phyloP scores from a whole-genome alignment of 805 yeast genomes.

The Schizosaccharomyces pombe region DNA sequence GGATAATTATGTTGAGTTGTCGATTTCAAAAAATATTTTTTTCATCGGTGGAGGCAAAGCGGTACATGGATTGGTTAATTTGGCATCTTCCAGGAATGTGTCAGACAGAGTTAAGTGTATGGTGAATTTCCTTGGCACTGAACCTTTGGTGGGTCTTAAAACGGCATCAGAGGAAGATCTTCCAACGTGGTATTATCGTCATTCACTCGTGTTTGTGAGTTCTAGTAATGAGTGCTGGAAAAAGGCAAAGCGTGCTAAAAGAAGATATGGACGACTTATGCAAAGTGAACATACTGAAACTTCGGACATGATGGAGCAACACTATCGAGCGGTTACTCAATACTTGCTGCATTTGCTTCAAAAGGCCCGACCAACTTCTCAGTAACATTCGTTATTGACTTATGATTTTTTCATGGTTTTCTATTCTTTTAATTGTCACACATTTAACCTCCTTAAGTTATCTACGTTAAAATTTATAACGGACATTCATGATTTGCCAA shows the following conservation, averaged over 20 bases:
- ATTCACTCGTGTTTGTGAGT: constrained; percentile 6
- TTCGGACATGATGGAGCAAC: not conserved
- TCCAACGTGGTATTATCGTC: constrained; percentile 58
- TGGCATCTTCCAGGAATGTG: constrained; percentile 57
- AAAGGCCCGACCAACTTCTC: too few relatives aligned
- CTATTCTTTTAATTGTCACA: too few relatives aligned
- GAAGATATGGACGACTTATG: not conserved
- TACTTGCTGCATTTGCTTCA: not conserved
- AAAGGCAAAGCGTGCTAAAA: not conserved
- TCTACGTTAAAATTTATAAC: too few relatives aligned
- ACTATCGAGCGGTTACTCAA: not conserved
- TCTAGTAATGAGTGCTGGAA: not conserved
- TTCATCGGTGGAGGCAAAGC: constrained; percentile 81
- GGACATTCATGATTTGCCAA: too few relatives aligned
- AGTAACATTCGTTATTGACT: too few relatives aligned
- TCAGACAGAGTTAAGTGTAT: constrained; percentile 34
- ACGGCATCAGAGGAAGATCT: constrained; percentile 71
- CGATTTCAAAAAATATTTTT: constrained; percentile 44
- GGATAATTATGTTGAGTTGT: constrained; percentile 73
- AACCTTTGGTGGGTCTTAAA: constrained; percentile 47
- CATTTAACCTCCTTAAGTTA: too few relatives aligned
- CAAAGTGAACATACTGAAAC: not conserved
- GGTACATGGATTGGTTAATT: constrained; percentile 62
- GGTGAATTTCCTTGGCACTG: constrained; percentile 40
- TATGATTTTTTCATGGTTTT: too few relatives aligned